Evolutionary conservation across 768 basidiomycete species (phyloP).

Genomic region (Amanita muscaria): DNA sequence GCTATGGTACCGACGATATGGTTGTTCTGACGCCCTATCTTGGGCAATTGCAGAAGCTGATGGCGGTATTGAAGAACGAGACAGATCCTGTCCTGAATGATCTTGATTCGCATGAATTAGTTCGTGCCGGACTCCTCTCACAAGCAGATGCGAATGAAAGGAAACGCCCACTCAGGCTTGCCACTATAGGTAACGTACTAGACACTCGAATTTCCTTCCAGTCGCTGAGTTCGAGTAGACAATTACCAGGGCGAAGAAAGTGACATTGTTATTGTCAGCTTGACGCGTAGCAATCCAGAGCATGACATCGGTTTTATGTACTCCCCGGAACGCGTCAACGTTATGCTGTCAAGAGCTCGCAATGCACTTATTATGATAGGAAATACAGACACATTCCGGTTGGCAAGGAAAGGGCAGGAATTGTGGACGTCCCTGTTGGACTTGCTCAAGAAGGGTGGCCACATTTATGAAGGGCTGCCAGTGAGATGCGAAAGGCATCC

Average conservation of each 20-base stretch:
- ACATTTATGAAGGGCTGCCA: slow-evolving; percentile 55
- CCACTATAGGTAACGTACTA: slow-evolving; percentile 47
- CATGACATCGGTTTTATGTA: slow-evolving; percentile 66
- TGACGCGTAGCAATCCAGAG: slow-evolving; percentile 50
- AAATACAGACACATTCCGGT: slow-evolving; percentile 48
- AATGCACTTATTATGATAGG: slow-evolving; percentile 60
- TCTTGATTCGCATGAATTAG: slow-evolving; percentile 49
- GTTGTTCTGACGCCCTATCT: slow-evolving; percentile 66
- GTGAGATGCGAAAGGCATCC: slow-evolving; percentile 50
- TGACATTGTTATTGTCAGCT: slow-evolving; percentile 52
- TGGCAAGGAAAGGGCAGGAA: slow-evolving; percentile 39
- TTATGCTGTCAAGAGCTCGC: slow-evolving; percentile 61
- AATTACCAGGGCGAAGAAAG: slow-evolving; percentile 76
- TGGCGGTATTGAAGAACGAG: slow-evolving; percentile 30
- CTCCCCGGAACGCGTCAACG: slow-evolving; percentile 61
- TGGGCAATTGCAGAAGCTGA: slow-evolving; percentile 51
- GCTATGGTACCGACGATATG: slow-evolving; percentile 50
- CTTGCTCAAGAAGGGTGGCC: slow-evolving; percentile 29
- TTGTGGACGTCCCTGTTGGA: slow-evolving; percentile 45
- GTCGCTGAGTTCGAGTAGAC: slow-evolving; percentile 28
- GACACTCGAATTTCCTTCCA: too few species aligned
- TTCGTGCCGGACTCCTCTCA: slow-evolving; percentile 45
- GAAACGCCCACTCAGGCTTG: slow-evolving; percentile 44
- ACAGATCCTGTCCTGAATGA: slow-evolving; percentile 52
- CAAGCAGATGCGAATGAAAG: slow-evolving; percentile 26